Conservation (phyloP, 768 basidiomycete species). For the Trametes punicea region DNA sequence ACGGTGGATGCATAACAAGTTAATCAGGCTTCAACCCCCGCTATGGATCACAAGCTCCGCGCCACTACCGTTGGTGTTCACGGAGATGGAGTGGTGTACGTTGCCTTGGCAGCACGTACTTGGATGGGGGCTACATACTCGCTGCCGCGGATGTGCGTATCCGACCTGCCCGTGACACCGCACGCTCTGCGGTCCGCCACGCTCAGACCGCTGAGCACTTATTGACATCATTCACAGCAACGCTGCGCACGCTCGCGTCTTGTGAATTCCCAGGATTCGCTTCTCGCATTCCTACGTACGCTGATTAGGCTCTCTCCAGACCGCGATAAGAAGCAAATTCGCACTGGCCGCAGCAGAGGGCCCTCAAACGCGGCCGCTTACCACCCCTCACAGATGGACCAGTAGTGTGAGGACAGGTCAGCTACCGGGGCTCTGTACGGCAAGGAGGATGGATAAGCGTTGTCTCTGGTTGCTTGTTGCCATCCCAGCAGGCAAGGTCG, state of each 20-base stretch:
- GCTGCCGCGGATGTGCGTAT: neutral
- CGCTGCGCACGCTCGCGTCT: neutral
- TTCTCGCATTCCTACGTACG: neutral
- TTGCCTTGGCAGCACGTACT: slow-evolving; percentile 9
- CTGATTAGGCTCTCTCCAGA: neutral
- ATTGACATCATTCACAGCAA: neutral
- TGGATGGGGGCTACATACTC: neutral
- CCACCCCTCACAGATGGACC: neutral
- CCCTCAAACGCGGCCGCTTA: neutral
- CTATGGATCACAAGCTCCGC: neutral
- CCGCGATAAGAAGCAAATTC: neutral
- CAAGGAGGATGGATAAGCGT: neutral
- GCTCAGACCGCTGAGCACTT: neutral
- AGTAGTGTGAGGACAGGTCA: too few relatives aligned
- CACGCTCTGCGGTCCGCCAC: neutral
- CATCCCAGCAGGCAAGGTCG: too few relatives aligned
- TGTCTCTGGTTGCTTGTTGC: neutral
- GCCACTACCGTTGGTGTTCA: slow-evolving; percentile 1
- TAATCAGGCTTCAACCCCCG: neutral
- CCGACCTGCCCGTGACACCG: slow-evolving; percentile 1
- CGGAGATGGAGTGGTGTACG: slow-evolving; percentile 4
- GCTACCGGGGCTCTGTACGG: slow-evolving; percentile 12
- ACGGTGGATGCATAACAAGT: too few relatives aligned
- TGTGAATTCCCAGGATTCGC: neutral
- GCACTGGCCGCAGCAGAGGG: slow-evolving; percentile 1